Base-by-base conservation (phyloP, 169 alveolate species). In the Theileria equi region DNA sequence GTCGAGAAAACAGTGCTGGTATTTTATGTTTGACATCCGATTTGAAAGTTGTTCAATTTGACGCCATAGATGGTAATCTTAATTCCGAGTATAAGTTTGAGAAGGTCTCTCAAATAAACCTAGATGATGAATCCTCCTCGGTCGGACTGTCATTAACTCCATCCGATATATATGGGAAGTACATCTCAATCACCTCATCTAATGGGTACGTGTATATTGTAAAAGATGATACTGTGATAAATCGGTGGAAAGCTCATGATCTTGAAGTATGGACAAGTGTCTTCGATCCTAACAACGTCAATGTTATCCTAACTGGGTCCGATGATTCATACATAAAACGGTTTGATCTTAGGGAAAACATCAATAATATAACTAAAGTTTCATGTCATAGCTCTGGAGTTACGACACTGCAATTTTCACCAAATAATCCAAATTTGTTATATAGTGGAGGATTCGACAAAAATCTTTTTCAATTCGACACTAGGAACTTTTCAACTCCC, bases 361-460 rank as follows among this genome's bases (percentile, higher is more conserved):
- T 32, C 16, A 35, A 16, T 23, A 63, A 69, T 7, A 10, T 26
- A 13, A 19, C 55, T 0, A 50, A 65, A 2, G 19, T 60, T 1
- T 7, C 7, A 23, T 28, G 74, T 74, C 63, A 17, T 17, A 28
- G 40, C 6, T 43, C n/a, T 0, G 83, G 83, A 11, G 83, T 73
- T 10, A 73, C 83, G 19, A 62, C 83, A 0, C 31, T 73, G n/a
- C 72, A 59, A 45, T 61, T 73, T 17, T 21, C 11, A 21, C 38
- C 66, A 1, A 3, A 2, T 7, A 23, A 53, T 25, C 4, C 72
- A 0, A 62, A 73, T 43, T 19, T 49, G 2, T 34, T 73, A 0
- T 73, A 62, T 41, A 49, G 71, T 8, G 83, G 83, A 40, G 61
- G 83, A 21, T 73, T 73, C 50, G 83, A 73, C 50, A 36, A 45